Evolutionary conservation across 345 rosid species (phyloP).

Genomic region (Erodium maritimum): DNA sequence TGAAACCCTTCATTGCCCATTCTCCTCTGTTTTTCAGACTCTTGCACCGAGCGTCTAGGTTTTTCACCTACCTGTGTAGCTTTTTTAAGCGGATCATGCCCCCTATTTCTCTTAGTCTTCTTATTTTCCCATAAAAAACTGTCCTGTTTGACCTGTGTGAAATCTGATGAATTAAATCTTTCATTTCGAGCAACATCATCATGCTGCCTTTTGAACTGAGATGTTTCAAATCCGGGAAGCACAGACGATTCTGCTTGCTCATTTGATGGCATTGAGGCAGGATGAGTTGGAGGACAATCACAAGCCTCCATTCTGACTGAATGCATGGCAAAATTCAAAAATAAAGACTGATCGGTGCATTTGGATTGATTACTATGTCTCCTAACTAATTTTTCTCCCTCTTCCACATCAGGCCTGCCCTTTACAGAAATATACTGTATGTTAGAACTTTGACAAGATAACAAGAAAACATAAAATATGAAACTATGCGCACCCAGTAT

Average conservation of each 20-base stretch:
- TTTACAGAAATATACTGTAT: constrained; percentile 3
- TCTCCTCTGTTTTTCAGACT: constrained; percentile 71
- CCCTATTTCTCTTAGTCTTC: constrained; percentile 41
- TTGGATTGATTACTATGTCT: constrained; percentile 68
- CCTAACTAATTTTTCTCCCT: constrained; percentile 76
- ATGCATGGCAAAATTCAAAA: constrained; percentile 95
- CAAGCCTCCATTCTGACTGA: constrained; percentile 97
- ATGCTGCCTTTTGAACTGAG: constrained; percentile 32
- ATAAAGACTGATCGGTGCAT: constrained; percentile 73
- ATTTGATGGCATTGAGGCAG: constrained; percentile 22
- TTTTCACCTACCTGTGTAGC: constrained; percentile 65
- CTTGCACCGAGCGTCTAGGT: constrained; percentile 54
- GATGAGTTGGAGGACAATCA: constrained; percentile 79
- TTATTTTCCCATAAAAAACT: constrained; percentile 44
- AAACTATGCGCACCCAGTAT: constrained; percentile 52
- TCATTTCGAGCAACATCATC: constrained; percentile 29
- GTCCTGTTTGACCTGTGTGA: constrained; percentile 44
- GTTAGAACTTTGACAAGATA: constrained; percentile 8
- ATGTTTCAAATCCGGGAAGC: constrained; percentile 38
- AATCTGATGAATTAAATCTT: constrained; percentile 27
- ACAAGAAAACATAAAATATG: constrained; percentile 1
- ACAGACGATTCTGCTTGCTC: constrained; percentile 43
- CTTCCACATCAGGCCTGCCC: constrained; percentile 82
- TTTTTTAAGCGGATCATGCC: constrained; percentile 38
- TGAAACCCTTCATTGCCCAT: constrained; percentile 60